These are phyloP conservation scores for Uncinocarpus reesii DNA, from an alignment of 2,329 filamentous ascomycete species.

Conservation along the genomic window DNA sequence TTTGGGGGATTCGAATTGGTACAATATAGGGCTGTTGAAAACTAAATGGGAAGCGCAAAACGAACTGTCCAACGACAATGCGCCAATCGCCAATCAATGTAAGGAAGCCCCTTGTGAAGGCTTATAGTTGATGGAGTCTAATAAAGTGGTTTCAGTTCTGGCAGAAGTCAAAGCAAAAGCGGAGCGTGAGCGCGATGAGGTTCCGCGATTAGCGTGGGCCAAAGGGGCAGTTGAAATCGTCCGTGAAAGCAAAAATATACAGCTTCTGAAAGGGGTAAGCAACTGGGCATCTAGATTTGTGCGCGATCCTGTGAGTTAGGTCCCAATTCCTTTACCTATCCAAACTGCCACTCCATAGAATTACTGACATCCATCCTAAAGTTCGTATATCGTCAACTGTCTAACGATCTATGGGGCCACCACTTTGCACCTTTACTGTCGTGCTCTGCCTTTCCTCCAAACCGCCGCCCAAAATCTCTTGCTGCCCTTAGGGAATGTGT, in stretches of 20 bases:
- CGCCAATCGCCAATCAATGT: background rate
- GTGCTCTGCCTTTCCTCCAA: background rate
- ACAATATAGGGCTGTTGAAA: background rate
- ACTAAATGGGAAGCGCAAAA: slow-evolving; percentile 9
- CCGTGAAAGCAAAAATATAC: background rate
- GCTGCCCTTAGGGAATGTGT: background rate
- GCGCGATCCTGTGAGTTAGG: slow-evolving; percentile 13
- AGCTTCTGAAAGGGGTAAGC: slow-evolving; percentile 8
- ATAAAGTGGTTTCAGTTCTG: slow-evolving; percentile 4
- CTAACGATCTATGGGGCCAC: background rate
- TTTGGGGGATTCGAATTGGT: background rate
- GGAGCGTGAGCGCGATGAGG: slow-evolving; percentile 1
- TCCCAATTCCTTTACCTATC: background rate
- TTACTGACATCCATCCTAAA: background rate
- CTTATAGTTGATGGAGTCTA: background rate
- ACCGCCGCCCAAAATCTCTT: slow-evolving; percentile 7
- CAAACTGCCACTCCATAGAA: background rate
- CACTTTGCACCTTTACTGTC: slow-evolving; percentile 2
- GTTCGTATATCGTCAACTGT: background rate
- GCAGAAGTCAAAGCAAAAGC: slow-evolving; percentile 8
- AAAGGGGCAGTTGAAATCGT: slow-evolving; percentile 7
- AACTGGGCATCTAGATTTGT: slow-evolving; percentile 13
- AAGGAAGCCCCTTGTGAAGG: background rate
- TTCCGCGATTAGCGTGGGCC: background rate
- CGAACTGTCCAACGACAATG: background rate